Evolutionary conservation across 2,329 filamentous ascomycete species (phyloP), one percentile per base, ranked within the genome.

Genomic region (Calonectria honghensis): DNA sequence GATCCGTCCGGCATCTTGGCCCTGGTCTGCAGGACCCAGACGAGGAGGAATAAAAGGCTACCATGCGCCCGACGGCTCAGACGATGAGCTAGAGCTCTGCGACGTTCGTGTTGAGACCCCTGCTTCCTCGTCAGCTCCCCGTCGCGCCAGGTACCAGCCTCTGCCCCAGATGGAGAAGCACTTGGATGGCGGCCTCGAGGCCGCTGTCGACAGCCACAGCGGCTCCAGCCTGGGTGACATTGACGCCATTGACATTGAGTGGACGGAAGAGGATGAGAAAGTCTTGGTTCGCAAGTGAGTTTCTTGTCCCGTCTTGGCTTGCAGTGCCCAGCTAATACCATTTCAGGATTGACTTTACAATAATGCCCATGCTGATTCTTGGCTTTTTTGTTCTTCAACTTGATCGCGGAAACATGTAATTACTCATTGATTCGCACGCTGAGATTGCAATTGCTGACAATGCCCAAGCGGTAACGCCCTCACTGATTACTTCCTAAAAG

Each of bases 381-480:
- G 88, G 87, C 0, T 86, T 90, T 37, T 86, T 89, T 4, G 86
- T 86, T 24, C 86, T 90, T 54, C 88, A 85, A 45, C 77, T 85
- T 16, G 83, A 85, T 73, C 78, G 82, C 45, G 81, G 81, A 68
- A 85, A 85, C 70, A 84, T 88, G 86, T 82, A 73, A 18, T 63
- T 24, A 16, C 20, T 27, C n/a, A 41, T 24, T 41, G 27, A 27
- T 6, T 18, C 11, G 45, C 51, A 27, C n/a, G 31, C 7, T 27
- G 2, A 9, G 16, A 4, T 14, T 59, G 18, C 39, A 69, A 7
- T 5, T 6, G 61, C 65, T 77, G 24, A 41, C 41, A 59, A 52
- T n/a, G 4, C 16, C 2, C 20, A n/a, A 80, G 78, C 48, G 79
- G 84, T 59, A 87, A 87, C 50, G 87, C 87, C 3, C 79, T 89